phyloP scores from a whole-genome alignment of 73 alveolate genomes.

The Blepharisma japonicum region DNA sequence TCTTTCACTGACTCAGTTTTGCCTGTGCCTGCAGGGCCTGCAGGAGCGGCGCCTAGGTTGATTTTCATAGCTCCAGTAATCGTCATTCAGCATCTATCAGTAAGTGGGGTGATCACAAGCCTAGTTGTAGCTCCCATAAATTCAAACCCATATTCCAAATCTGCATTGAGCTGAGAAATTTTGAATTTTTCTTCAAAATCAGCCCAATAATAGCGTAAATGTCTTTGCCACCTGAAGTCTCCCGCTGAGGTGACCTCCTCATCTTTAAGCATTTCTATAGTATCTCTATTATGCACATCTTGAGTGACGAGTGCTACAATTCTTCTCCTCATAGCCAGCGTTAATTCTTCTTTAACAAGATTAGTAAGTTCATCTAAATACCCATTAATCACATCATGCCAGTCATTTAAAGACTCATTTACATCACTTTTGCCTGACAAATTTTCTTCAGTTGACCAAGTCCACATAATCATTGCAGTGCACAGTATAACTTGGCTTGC shows the following conservation, averaged over 20 bases:
- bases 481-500: slow-evolving; percentile 74
- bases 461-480: slow-evolving; percentile 71
- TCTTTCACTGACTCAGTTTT: slow-evolving; percentile 97
- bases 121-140: slow-evolving; percentile 95
- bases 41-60: slow-evolving; percentile 87
- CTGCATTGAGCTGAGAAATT: slow-evolving; percentile 81
- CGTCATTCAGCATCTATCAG: slow-evolving; percentile 95
- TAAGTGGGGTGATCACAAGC: slow-evolving; percentile 89
- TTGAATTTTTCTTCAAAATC: slow-evolving; percentile 57
- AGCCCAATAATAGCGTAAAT: slow-evolving; percentile 96
- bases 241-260: slow-evolving; percentile 78
- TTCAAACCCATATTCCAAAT: slow-evolving; percentile 93
- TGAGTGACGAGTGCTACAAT: slow-evolving; percentile 89
- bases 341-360: slow-evolving; percentile 82
- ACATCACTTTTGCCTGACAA: slow-evolving; percentile 58
- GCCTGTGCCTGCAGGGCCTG: slow-evolving; percentile 99
- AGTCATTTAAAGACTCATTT: slow-evolving; percentile 78
- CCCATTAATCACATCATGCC: slow-evolving; percentile 69
- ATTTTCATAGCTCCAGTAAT: slow-evolving; percentile 83
- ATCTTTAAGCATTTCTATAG: slow-evolving; percentile 70
- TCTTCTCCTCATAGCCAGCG: slow-evolving; percentile 72
- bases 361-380: slow-evolving; percentile 74
- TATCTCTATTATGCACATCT: slow-evolving; percentile 93
- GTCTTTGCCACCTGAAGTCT: slow-evolving; percentile 97
- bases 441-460: slow-evolving; percentile 69